These are phyloP conservation scores for Datura wrightii DNA, from an alignment of 257 asterid species.

Conservation along the genomic window DNA sequence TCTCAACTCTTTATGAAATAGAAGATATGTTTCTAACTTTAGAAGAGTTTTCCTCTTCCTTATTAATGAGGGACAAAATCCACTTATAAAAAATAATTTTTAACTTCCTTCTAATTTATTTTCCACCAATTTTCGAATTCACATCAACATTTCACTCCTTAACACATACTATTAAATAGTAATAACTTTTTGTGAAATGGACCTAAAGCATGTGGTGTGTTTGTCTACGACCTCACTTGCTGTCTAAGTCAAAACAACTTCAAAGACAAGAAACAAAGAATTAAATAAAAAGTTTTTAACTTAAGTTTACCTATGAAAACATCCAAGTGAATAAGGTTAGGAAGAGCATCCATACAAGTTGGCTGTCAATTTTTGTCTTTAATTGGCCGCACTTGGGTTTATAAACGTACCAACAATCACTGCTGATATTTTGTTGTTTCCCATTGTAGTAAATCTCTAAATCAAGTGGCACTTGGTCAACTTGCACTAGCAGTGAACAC, in stretches of 20 bases:
- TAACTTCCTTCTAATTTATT: too few relatives aligned
- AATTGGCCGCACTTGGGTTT: background rate
- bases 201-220: constrained; percentile 2
- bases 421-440: constrained; percentile 22
- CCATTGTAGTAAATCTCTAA: background rate
- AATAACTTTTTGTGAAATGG: background rate
- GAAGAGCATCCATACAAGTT: constrained; percentile 26
- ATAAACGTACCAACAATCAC: constrained; percentile 17
- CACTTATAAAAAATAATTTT: too few relatives aligned
- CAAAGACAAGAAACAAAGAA: background rate
- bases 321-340: background rate
- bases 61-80: too few relatives aligned
- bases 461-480: constrained; percentile 3
- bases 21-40: too few relatives aligned
- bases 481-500: constrained; percentile 20
- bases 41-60: too few relatives aligned
- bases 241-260: constrained; percentile 1
- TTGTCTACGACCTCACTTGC: background rate
- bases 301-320: background rate
- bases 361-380: constrained; percentile 27
- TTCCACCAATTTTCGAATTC: too few relatives aligned
- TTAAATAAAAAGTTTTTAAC: background rate
- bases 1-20: too few relatives aligned
- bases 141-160: background rate
- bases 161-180: background rate